Evolutionary conservation across 805 yeast genomes (phyloP), one percentile per base, ranked within the genome.

Genomic region (Limtongia smithiae): DNA sequence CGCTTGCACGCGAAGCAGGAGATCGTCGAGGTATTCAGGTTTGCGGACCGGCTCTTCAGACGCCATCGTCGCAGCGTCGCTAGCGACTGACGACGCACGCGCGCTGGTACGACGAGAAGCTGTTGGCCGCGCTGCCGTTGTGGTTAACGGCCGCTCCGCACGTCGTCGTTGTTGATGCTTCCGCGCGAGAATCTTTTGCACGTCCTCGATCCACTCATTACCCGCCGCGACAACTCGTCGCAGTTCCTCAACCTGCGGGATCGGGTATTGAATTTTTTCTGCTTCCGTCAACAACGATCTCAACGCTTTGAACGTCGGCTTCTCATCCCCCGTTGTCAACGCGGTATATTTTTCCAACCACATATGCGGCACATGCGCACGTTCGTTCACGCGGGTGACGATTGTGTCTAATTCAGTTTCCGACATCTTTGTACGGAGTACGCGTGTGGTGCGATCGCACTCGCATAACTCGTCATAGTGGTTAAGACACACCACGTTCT

Each of bases 341-440:
- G 64, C 65, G 32, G 73, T 68, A 59, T 76, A 76, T 47, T 71
- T 73, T 3, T 60, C 50, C 14, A 74, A 53, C 91, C 91, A 84
- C 6, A 70, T 69, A 4, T 65, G 65, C 24, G 76, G 77, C 28
- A 77, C 73, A 22, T 72, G 67, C 0, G 79, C 71, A 36, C 73
- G 73, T 8, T 67, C 66, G 2, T 62, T 57, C 27, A 81, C 61
- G 2, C 67, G 59, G 34, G 66, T 69, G 12, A 68, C 64, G 33
- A 72, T 65, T 2, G 58, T 57, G 36, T 65, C 65, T 44, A 85
- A 64, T 41, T 71, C 73, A 1, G 79, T 83, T 62, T 83, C 87
- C 0, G 80, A 68, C 47, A 72, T 69, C 57, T 42, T 34, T 18
- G 51, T 20, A n/a, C 41, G 40, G 25, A 57, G n/a, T 21, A 28